Conservation (phyloP, 2,329 filamentous ascomycete genomes). For the Fusarium pseudograminearum region DNA sequence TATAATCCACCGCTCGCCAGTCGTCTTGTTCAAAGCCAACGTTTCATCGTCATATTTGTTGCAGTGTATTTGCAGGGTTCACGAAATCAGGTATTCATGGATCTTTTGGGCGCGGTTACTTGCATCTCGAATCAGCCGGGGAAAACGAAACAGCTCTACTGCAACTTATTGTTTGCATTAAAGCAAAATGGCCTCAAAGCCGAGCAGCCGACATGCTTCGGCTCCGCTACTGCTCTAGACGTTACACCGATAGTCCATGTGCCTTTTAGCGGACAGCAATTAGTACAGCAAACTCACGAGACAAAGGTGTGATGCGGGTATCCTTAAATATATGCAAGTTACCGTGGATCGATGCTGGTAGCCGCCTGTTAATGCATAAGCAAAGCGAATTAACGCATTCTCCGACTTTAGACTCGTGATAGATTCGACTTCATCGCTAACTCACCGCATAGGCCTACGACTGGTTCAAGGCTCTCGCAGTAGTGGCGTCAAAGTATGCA, state of each 20-base stretch:
- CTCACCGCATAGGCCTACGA: neutral
- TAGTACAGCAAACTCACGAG: conserved; percentile 23
- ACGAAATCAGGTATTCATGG: conserved; percentile 8
- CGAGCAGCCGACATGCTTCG: conserved; percentile 7
- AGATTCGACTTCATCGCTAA: neutral
- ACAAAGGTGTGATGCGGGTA: neutral
- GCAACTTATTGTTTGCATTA: neutral
- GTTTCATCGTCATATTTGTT: neutral
- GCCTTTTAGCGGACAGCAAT: neutral
- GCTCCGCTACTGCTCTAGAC: neutral
- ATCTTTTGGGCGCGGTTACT: conserved; percentile 20
- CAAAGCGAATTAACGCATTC: neutral
- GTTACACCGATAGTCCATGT: conserved; percentile 7
- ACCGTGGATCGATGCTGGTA: neutral
- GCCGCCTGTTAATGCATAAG: neutral
- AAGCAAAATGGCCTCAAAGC: neutral
- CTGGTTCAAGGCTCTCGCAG: neutral
- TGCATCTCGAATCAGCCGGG: conserved; percentile 8
- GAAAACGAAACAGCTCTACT: neutral
- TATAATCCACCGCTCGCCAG: neutral
- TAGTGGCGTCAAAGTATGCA: neutral
- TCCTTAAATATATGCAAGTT: conserved; percentile 6
- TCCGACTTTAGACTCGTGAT: neutral
- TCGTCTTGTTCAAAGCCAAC: neutral
- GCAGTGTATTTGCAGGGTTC: neutral